These are phyloP conservation scores for Tremella fuciformis DNA, from an alignment of 768 basidiomycete species.

Conservation along the genomic window DNA sequence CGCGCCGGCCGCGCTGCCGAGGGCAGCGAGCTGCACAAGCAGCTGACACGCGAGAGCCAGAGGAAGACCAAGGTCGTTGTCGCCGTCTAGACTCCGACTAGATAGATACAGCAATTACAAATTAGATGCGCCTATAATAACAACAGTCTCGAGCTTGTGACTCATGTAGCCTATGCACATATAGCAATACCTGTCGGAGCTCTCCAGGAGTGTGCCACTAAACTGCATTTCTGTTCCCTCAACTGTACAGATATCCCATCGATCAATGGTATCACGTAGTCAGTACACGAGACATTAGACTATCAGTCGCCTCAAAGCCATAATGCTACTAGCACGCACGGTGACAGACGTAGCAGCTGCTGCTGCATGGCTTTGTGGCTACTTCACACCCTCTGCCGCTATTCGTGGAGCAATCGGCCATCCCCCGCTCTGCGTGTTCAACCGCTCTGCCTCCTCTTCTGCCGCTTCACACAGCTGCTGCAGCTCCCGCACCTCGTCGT, in stretches of 20 bases:
- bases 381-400: background rate
- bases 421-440: conserved; percentile 27
- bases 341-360: too few relatives aligned
- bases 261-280: too few relatives aligned
- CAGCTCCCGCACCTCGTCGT: conserved; percentile 19
- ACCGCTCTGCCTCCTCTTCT: conserved; percentile 31
- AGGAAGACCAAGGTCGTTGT: conserved; percentile 11
- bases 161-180: conserved; percentile 4
- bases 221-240: too few relatives aligned
- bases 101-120: background rate
- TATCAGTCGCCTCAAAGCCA: too few relatives aligned
- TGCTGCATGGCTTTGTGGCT: too few relatives aligned
- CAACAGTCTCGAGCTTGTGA: background rate
- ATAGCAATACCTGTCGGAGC: too few relatives aligned
- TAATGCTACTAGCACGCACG: too few relatives aligned
- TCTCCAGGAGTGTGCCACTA: too few relatives aligned
- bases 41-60: background rate
- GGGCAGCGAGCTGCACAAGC: conserved; percentile 1
- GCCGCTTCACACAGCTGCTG: conserved; percentile 26
- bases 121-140: conserved; percentile 1
- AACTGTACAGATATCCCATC: too few relatives aligned
- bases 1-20: conserved; percentile 13
- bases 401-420: conserved; percentile 37
- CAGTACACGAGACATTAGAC: too few relatives aligned
- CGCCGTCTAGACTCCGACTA: conserved; percentile 3